Evolutionary conservation across 805 yeast genomes (phyloP).

Genomic region (Saturnispora zaruensis): DNA sequence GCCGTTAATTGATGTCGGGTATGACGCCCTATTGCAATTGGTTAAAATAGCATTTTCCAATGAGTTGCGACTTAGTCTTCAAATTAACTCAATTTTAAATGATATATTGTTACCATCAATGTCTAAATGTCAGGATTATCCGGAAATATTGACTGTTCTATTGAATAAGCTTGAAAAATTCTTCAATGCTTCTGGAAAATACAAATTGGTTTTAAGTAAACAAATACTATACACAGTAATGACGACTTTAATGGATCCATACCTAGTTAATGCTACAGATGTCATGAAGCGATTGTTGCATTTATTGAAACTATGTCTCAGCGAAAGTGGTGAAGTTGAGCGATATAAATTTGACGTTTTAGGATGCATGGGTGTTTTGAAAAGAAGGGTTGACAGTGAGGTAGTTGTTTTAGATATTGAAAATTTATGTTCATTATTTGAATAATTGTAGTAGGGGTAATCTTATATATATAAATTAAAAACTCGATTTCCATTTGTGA

Average conservation of each 20-base stretch:
- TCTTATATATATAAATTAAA: too few relatives aligned
- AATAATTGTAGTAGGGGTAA: neutral
- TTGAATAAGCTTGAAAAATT: constrained; percentile 11
- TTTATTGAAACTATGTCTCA: neutral
- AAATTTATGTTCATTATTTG: neutral
- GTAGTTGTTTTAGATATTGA: neutral
- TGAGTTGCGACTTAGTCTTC: constrained; percentile 10
- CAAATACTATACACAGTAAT: constrained; percentile 19
- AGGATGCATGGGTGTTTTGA: constrained; percentile 16
- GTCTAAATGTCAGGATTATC: constrained; percentile 20
- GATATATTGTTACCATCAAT: constrained; percentile 24
- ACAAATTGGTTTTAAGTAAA: constrained; percentile 16
- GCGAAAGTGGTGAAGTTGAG: neutral
- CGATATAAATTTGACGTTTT: constrained; percentile 20
- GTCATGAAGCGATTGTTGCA: constrained; percentile 2
- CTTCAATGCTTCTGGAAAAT: constrained; percentile 16
- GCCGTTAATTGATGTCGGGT: constrained; percentile 18
- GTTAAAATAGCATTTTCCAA: constrained; percentile 8
- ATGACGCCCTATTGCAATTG: constrained; percentile 16
- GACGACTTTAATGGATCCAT: constrained; percentile 24
- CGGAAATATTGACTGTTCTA: constrained; percentile 16
- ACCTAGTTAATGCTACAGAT: constrained; percentile 14
- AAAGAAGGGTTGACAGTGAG: neutral
- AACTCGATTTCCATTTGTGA: too few relatives aligned
- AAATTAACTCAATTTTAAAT: constrained; percentile 18